A percentile compares a stretch with the other conserved stretches of the same genome.
Evolutionary conservation across 192 early-diverging fungal species (phyloP).

Genomic region (Gigaspora rosea): DNA sequence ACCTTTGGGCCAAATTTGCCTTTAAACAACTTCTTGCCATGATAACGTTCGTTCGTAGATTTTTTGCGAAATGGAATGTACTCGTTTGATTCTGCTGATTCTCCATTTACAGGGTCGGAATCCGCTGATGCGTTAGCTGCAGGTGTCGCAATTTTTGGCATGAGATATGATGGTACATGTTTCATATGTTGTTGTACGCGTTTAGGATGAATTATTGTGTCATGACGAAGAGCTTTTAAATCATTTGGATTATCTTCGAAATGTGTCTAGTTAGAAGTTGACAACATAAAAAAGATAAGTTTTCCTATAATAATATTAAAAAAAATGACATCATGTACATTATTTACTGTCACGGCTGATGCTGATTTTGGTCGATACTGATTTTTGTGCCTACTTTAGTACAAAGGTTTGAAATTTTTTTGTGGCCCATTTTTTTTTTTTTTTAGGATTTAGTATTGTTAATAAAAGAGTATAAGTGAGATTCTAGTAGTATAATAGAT

Average conservation of each 20-base stretch:
- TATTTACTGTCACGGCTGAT: background rate
- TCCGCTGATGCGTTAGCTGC: background rate
- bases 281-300: background rate
- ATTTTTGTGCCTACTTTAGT: too few species aligned
- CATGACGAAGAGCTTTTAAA: slow-evolving; percentile 88
- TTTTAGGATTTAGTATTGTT: too few species aligned
- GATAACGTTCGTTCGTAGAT: background rate
- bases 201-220: slow-evolving; percentile 82
- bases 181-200: slow-evolving; percentile 87
- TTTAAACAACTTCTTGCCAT: background rate
- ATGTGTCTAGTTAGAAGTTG: slow-evolving; percentile 60
- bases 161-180: slow-evolving; percentile 90
- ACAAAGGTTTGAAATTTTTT: too few species aligned
- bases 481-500: too few species aligned
- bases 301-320: background rate
- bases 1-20: background rate
- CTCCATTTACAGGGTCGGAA: background rate
- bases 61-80: slow-evolving; percentile 8
- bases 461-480: too few species aligned
- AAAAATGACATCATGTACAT: background rate
- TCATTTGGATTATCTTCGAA: slow-evolving; percentile 97
- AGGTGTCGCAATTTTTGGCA: slow-evolving; percentile 73
- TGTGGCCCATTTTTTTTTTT: too few species aligned
- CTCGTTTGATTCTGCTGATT: background rate
- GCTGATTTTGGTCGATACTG: too few species aligned